Evolutionary conservation across 495 filamentous ascomycete genomes (phyloP).

Genomic region (Podospora fimiseda): DNA sequence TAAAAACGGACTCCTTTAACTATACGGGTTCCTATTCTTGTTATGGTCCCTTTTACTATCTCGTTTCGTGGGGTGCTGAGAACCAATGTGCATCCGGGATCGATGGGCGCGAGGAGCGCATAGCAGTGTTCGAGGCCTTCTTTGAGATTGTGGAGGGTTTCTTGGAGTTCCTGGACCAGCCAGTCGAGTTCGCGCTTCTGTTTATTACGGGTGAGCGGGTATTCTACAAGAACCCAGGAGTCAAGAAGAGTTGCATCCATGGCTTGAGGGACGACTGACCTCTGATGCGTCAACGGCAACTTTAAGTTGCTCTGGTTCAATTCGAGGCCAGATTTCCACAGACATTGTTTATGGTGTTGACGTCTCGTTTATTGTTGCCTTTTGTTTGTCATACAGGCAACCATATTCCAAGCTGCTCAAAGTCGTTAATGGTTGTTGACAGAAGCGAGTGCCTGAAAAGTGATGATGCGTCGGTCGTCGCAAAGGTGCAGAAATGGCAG

Average conservation of each 20-base stretch:
- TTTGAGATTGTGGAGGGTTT: slow-evolving; percentile 69
- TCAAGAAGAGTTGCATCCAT: slow-evolving; percentile 10
- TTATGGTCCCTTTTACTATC: slow-evolving; percentile 84
- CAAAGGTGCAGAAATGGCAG: no score
- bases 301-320: slow-evolving; percentile 57
- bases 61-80: slow-evolving; percentile 84
- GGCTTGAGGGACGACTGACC: slow-evolving; percentile 40
- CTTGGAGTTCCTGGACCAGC: slow-evolving; percentile 73
- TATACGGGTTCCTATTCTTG: slow-evolving; percentile 68
- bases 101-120: slow-evolving; percentile 70
- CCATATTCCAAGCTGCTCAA: slow-evolving; percentile 21
- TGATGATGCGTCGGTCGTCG: no score
- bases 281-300: slow-evolving; percentile 60
- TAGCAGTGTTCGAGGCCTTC: slow-evolving; percentile 85
- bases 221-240: slow-evolving; percentile 32
- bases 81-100: slow-evolving; percentile 79
- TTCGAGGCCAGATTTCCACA: slow-evolving; percentile 68
- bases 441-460: not conserved
- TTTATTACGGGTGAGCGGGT: slow-evolving; percentile 15
- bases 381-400: slow-evolving; percentile 23
- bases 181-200: slow-evolving; percentile 77
- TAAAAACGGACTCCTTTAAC: slow-evolving; percentile 61
- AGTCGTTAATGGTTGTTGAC: not conserved
- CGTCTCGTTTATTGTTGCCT: slow-evolving; percentile 11
- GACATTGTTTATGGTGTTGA: slow-evolving; percentile 50